These are phyloP conservation scores for Wallacemonas collosoma DNA, from an alignment of 208 protist genomes.

Conservation along the genomic window DNA sequence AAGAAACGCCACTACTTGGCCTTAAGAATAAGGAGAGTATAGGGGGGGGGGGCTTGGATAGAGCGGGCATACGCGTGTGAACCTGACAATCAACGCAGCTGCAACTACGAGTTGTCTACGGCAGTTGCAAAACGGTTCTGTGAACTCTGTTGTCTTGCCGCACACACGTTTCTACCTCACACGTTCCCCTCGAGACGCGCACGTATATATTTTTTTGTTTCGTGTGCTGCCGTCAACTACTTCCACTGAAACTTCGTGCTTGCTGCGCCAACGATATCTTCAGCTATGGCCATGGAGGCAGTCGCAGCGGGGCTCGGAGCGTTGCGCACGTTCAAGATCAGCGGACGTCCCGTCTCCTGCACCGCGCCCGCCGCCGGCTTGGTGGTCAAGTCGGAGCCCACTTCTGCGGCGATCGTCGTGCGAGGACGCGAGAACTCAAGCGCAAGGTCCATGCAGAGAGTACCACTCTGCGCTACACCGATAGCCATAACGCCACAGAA, in stretches of 20 bases:
- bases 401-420: slow-evolving; percentile 36
- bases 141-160: too few species aligned
- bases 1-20: too few species aligned
- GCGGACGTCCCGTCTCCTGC: slow-evolving; percentile 26
- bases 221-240: neutral
- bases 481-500: slow-evolving; percentile 80
- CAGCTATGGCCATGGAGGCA: slow-evolving; percentile 83
- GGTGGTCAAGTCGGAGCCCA: slow-evolving; percentile 18
- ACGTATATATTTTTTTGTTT: too few species aligned
- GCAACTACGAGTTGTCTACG: too few species aligned
- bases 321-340: slow-evolving; percentile 91
- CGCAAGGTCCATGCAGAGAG: slow-evolving; percentile 67
- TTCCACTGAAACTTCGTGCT: slow-evolving; percentile 72
- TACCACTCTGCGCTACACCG: slow-evolving; percentile 56
- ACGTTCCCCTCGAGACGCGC: too few species aligned
- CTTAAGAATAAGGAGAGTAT: too few species aligned
- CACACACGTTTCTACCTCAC: too few species aligned
- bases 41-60: too few species aligned
- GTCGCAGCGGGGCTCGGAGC: slow-evolving; percentile 89
- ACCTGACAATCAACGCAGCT: too few species aligned
- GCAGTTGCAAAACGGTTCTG: too few species aligned
- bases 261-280: slow-evolving; percentile 74
- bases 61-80: too few species aligned
- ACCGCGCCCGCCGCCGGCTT: neutral
- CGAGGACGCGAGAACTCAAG: slow-evolving; percentile 76